These are phyloP conservation scores for Thelephora aurantiotincta DNA, from an alignment of 768 basidiomycete species.

Conservation along the genomic window DNA sequence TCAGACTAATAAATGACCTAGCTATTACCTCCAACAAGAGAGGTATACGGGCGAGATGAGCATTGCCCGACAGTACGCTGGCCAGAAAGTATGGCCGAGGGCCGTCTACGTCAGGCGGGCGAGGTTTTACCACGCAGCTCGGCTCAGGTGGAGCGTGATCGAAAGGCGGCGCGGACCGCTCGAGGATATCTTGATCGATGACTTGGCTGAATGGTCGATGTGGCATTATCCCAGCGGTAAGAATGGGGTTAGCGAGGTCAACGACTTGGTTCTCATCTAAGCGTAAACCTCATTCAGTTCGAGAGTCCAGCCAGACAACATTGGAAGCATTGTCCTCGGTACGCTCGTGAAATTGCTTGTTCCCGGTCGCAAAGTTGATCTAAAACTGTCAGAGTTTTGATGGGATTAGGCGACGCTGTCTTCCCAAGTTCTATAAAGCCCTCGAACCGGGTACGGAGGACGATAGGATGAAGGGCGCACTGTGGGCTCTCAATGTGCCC, in stretches of 20 bases:
- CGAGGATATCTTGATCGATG: slow-evolving; percentile 54
- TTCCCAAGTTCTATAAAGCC: slow-evolving; percentile 42
- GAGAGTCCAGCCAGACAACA: slow-evolving; percentile 24
- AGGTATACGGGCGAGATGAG: slow-evolving; percentile 46
- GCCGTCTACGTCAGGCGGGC: slow-evolving; percentile 55
- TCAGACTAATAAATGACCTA: slow-evolving; percentile 14
- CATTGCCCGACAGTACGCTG: slow-evolving; percentile 51
- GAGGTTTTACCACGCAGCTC: slow-evolving; percentile 55
- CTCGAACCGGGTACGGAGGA: slow-evolving; percentile 62
- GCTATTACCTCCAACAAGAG: slow-evolving; percentile 43
- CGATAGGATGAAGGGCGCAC: slow-evolving; percentile 85
- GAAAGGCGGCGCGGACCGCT: slow-evolving; percentile 45
- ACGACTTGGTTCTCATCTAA: background rate
- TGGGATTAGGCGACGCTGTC: slow-evolving; percentile 47
- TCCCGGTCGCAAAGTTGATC: background rate
- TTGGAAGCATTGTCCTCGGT: slow-evolving; percentile 32
- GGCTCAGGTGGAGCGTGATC: slow-evolving; percentile 61
- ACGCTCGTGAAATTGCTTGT: slow-evolving; percentile 8
- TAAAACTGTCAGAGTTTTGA: slow-evolving; percentile 39
- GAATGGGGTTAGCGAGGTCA: background rate
- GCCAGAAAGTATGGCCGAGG: slow-evolving; percentile 68
- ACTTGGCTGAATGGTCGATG: slow-evolving; percentile 60
- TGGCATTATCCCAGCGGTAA: slow-evolving; percentile 54
- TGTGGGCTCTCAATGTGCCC: slow-evolving; percentile 61
- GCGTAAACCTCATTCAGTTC: slow-evolving; percentile 9